A percentile compares a stretch with the other conserved stretches of the same genome.
Evolutionary conservation across 2,329 filamentous ascomycete genomes (phyloP).

Genomic region (Curvularia sp.): DNA sequence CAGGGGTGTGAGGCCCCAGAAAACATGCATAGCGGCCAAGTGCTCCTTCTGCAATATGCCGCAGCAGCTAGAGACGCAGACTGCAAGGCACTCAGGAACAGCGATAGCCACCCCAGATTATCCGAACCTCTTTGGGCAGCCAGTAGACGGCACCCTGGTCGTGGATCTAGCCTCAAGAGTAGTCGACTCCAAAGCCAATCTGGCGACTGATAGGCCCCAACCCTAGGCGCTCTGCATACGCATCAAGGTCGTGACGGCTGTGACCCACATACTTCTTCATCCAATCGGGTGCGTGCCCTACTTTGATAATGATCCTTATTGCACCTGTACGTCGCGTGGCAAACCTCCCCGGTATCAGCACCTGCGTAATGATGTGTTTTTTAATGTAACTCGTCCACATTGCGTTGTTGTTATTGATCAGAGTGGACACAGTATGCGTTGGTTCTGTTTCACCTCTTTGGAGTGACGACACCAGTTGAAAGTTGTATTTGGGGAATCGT

Average conservation of each 20-base stretch:
- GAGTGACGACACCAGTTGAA: constrained; percentile 3
- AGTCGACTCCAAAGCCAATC: not conserved
- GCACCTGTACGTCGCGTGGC: not conserved
- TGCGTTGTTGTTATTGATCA: not conserved
- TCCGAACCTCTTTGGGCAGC: not conserved
- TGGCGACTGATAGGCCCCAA: not conserved
- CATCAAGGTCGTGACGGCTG: not conserved
- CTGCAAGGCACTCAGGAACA: not conserved
- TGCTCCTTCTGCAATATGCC: not conserved
- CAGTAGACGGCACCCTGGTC: no score
- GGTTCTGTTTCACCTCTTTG: no score
- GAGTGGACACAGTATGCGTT: not conserved
- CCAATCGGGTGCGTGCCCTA: not conserved
- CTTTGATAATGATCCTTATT: not conserved
- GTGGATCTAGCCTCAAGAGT: not conserved
- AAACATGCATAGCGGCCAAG: not conserved
- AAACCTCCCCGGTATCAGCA: not conserved
- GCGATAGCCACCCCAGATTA: not conserved
- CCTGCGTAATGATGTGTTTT: constrained; percentile 8
- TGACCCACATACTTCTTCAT: not conserved
- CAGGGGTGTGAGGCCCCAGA: not conserved
- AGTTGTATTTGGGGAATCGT: constrained; percentile 24
- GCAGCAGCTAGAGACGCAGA: not conserved
- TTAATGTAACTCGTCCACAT: constrained; percentile 9
- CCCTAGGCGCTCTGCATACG: not conserved